These are phyloP conservation scores for Leccinum solheimii DNA, from an alignment of 1,284 basidiomycete species.

Conservation along the genomic window DNA sequence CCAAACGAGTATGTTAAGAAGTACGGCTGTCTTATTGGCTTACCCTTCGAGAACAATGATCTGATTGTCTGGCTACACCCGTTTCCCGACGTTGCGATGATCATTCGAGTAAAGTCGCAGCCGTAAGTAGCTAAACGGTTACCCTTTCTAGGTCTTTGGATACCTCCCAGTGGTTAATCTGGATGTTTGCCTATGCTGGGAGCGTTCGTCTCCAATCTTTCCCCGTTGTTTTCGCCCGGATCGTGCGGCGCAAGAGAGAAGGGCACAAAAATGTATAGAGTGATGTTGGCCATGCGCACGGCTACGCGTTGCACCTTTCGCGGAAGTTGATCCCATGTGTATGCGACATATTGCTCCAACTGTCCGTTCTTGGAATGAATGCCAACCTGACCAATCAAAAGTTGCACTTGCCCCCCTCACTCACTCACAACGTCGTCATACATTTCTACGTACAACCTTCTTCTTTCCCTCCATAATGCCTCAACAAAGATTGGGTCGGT, in stretches of 20 bases:
- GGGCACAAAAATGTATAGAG: conserved; percentile 30
- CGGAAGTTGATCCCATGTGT: conserved; percentile 26
- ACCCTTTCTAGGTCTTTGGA: conserved; percentile 16
- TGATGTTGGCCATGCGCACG: conserved; percentile 15
- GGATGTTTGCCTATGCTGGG: conserved; percentile 10
- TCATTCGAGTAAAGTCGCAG: not conserved
- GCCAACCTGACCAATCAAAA: conserved; percentile 21
- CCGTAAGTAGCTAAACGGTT: conserved; percentile 23
- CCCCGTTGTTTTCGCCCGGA: conserved; percentile 26
- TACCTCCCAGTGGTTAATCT: conserved; percentile 12
- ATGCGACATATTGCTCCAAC: conserved; percentile 22
- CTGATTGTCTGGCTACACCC: conserved; percentile 19
- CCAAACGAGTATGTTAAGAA: conserved; percentile 26
- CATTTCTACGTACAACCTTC: conserved; percentile 20
- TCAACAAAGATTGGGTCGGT: conserved; percentile 41
- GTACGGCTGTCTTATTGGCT: conserved; percentile 22
- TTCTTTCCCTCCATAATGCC: conserved; percentile 39
- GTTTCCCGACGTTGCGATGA: conserved; percentile 13
- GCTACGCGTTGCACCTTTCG: conserved; percentile 19
- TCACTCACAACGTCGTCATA: conserved; percentile 8
- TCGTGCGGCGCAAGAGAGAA: conserved; percentile 32
- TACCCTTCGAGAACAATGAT: conserved; percentile 14
- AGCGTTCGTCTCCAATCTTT: conserved; percentile 18
- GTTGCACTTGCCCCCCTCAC: conserved; percentile 1
- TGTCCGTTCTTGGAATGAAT: conserved; percentile 24